Evolutionary conservation across 176 grass and related monocot genomes (phyloP).

Genomic region (Hsuehochloa calcarea): DNA sequence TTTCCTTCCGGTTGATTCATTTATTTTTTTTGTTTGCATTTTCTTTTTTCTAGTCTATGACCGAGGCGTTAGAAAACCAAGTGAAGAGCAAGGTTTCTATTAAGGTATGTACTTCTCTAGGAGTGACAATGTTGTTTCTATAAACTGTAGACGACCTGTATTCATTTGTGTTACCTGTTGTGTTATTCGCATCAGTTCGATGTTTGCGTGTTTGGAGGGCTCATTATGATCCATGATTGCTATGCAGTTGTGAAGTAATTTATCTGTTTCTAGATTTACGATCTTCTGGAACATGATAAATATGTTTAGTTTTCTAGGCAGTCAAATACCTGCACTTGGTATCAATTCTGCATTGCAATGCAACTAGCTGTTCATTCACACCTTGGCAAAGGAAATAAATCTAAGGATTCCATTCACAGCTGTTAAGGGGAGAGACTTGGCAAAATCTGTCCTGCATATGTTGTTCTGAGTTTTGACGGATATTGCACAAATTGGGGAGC

Average conservation of each 20-base stretch:
- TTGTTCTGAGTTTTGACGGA: not conserved
- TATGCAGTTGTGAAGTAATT: not conserved
- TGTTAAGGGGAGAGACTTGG: not conserved
- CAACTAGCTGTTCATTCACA: not conserved
- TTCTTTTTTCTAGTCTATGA: conserved; percentile 70
- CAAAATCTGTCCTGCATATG: not conserved
- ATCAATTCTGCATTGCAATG: not conserved
- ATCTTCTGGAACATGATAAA: not conserved
- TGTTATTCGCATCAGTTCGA: not conserved
- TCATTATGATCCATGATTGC: not conserved
- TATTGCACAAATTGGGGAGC: not conserved
- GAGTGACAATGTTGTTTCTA: not conserved
- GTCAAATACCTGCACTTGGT: not conserved
- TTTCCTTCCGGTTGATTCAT: not conserved
- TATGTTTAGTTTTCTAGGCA: not conserved
- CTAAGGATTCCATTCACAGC: not conserved
- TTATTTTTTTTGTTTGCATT: not conserved
- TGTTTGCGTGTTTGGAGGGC: not conserved
- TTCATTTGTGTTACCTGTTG: not conserved
- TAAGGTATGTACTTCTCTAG: conserved; percentile 53
- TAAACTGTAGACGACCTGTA: not conserved
- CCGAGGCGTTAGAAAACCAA: conserved; percentile 79
- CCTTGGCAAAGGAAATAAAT: not conserved
- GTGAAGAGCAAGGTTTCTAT: conserved; percentile 90
- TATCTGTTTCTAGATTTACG: not conserved